Evolutionary conservation across 331 rosid genomes (phyloP), one percentile per base, ranked within the genome.

Genomic region (Ulmus americana): DNA sequence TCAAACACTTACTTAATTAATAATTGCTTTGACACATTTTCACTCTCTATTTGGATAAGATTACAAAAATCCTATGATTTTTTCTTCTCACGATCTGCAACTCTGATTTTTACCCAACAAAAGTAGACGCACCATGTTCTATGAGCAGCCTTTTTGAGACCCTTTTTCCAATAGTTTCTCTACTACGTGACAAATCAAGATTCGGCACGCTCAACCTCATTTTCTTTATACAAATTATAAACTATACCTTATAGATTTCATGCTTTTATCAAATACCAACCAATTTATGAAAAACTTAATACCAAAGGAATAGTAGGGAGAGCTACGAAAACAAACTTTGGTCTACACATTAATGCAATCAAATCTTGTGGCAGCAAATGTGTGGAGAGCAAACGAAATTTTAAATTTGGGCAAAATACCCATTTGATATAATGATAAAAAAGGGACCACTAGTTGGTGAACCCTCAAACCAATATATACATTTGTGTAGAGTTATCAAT

Each of bases 111-210:
- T 45, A 54, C 62, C 76, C 52, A 69, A 61, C 8, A 70, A 70
- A 80, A 66, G 70, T 55, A 40, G 71, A 42, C 49, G 72, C 63
- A 58, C 73, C 83, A 67, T 70, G 82, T 73, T 85, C 75, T 41
- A 51, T 61, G 67, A 53, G 77, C 81, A 57, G 70, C 74, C 70
- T 77, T 74, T 63, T 43, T 58, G 53, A 62, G 69, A 72, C 22
- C 45, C 65, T 63, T 69, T 64, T 66, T 40, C 9, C 65, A 69
- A 73, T 39, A 15, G 66, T 77, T 70, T 74, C 68, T 62, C 66
- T 81, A 66, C 81, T 63, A 74, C 18, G 66, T 59, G 91, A 83
- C 86, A 85, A 80, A 59, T 75, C 61, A 59, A 61, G 76, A 71
- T 69, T 72, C 76, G 65, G 71, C 83, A 76, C 67, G 77, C 82